Evolutionary conservation across 2,329 filamentous ascomycete genomes (phyloP), one percentile per base, ranked within the genome.

Genomic region (Aspergillus uvarum): DNA sequence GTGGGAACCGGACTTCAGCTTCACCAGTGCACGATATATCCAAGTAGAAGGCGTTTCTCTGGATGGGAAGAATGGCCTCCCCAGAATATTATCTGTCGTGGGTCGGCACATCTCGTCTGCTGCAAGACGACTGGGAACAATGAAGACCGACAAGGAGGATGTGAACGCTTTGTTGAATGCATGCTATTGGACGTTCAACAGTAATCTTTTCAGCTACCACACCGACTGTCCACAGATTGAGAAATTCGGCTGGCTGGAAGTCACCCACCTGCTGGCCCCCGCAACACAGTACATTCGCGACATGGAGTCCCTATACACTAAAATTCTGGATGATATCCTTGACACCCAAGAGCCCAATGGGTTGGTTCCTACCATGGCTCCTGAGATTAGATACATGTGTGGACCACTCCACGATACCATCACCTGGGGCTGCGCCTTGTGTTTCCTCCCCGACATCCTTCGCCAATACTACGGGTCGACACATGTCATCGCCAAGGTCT

Each of bases 221-320:
- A 81, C 80, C 2, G 79, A 82, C 63, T 80, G 78, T 58, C 77
- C 77, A 5, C 77, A 79, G 61, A 78, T 80, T 35, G 77, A 81
- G 63, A 81, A 82, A 59, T 81, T 81, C 47, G 79, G 77, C 0
- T 81, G 80, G 79, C 73, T 81, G 0, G 80, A 82, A 65, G 79
- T 81, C 5, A 80, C 79, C 1, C 76, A 78, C 55, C 69, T 82
- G 11, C 77, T 81, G 5, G 76, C 76, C 14, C 77, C 79, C 0
- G 75, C 77, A 0, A 80, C 79, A 0, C 79, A 81, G 56, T 81
- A 81, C 54, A 74, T 80, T 22, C 75, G 77, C 6, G 78, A 81
- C 51, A 79, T 81, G 71, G 80, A 82, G 58, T 70, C 76, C 0
- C 66, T 82, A 0, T 80, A 81, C 59, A 74, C 77, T 44, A 81